These are phyloP conservation scores for Fusarium nygamai DNA, from an alignment of 2,329 filamentous ascomycete genomes.

Conservation along the genomic window DNA sequence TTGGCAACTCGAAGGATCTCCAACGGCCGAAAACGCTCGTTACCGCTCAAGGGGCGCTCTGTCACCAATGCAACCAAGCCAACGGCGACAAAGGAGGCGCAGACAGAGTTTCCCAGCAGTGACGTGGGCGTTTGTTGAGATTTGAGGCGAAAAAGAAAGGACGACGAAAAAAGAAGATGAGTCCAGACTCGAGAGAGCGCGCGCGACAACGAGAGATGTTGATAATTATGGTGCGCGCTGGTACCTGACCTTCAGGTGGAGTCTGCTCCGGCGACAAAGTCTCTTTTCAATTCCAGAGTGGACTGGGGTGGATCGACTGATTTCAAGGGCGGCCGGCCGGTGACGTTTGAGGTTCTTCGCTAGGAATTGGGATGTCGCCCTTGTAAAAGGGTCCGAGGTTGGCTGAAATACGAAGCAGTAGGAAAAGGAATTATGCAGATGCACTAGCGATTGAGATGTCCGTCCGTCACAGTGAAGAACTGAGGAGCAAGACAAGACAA, in stretches of 20 bases:
- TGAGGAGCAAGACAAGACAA: neutral
- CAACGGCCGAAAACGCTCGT: slow-evolving; percentile 24
- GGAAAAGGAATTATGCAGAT: slow-evolving; percentile 24
- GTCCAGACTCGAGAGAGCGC: slow-evolving; percentile 7
- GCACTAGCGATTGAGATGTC: slow-evolving; percentile 7
- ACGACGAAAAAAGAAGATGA: slow-evolving; percentile 2
- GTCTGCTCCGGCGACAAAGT: slow-evolving; percentile 27
- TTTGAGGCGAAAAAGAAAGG: slow-evolving; percentile 3
- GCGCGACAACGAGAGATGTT: neutral
- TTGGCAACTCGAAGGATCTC: slow-evolving; percentile 11
- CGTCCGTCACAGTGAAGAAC: slow-evolving; percentile 1
- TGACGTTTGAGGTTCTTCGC: slow-evolving; percentile 35
- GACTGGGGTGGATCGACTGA: slow-evolving; percentile 37
- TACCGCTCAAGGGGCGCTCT: slow-evolving; percentile 15
- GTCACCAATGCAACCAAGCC: slow-evolving; percentile 30
- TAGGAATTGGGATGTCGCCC: slow-evolving; percentile 28
- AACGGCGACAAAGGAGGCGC: slow-evolving; percentile 19
- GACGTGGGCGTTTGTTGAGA: slow-evolving; percentile 15
- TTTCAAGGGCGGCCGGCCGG: slow-evolving; percentile 33
- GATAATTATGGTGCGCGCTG: neutral
- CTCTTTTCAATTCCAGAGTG: slow-evolving; percentile 24
- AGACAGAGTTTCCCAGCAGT: slow-evolving; percentile 10
- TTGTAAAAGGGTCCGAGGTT: slow-evolving; percentile 21
- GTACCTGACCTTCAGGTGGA: slow-evolving; percentile 28
- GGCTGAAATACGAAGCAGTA: slow-evolving; percentile 12